Conservation (phyloP, 1,284 basidiomycete genomes). For the Heimioporus retisporus region DNA sequence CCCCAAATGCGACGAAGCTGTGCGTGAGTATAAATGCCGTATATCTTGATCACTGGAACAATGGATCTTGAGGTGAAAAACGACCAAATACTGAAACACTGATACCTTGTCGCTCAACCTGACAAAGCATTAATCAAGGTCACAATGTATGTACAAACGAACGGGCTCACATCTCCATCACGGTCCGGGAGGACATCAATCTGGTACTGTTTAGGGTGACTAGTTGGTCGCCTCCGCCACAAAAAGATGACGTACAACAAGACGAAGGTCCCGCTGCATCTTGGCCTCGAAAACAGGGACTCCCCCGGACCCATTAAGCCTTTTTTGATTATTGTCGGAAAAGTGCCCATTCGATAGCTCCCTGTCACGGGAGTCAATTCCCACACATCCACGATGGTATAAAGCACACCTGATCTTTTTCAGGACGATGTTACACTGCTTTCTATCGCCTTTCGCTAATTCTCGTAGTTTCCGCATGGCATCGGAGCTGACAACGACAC, state of each 20-base stretch:
- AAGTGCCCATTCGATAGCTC: conserved; percentile 75
- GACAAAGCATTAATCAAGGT: background rate
- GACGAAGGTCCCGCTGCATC: conserved; percentile 67
- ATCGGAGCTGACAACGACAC: background rate
- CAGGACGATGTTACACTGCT: background rate
- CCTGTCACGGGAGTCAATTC: conserved; percentile 44
- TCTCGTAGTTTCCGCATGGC: background rate
- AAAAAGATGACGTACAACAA: conserved; percentile 59
- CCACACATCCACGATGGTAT: background rate
- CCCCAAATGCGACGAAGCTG: conserved; percentile 71
- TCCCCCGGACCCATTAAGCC: conserved; percentile 58
- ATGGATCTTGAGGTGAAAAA: background rate
- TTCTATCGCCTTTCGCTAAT: background rate
- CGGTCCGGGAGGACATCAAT: conserved; percentile 67
- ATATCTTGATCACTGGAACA: conserved; percentile 66
- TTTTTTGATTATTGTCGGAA: conserved; percentile 75
- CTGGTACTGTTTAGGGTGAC: conserved; percentile 60
- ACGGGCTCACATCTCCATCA: conserved; percentile 55
- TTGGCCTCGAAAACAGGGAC: conserved; percentile 77
- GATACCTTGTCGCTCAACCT: conserved; percentile 68
- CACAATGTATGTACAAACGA: background rate
- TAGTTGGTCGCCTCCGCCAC: background rate
- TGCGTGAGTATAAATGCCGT: conserved; percentile 71
- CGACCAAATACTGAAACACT: background rate
- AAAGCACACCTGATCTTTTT: background rate